Conservation (phyloP, 306 rosid species). For the Cucurbita pepo region DNA sequence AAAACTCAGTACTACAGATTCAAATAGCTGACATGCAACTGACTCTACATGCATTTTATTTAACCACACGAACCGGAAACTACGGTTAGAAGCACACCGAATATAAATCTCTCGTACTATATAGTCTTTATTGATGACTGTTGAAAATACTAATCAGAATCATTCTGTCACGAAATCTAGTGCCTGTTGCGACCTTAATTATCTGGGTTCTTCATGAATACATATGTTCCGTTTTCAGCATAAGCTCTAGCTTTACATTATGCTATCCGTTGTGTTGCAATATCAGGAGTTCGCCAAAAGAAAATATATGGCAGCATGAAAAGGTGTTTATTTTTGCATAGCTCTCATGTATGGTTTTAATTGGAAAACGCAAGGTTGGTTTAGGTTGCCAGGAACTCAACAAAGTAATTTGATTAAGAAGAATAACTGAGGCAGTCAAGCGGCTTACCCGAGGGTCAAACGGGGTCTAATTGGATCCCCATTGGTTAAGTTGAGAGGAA, state of each 20-base stretch:
- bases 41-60: not conserved
- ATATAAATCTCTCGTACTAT: not conserved
- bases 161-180: not conserved
- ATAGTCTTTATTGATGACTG: not conserved
- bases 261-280: not conserved
- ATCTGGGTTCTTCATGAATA: not conserved
- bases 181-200: not conserved
- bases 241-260: not conserved
- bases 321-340: not conserved
- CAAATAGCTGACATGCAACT: not conserved
- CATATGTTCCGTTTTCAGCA: not conserved
- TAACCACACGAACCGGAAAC: not conserved
- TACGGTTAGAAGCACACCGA: not conserved
- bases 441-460: constrained; percentile 57
- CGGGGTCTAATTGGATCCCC: constrained; percentile 46
- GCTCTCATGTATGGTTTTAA: not conserved
- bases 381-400: not conserved
- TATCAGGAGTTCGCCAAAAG: not conserved
- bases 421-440: not conserved
- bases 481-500: constrained; percentile 45
- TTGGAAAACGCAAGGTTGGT: not conserved
- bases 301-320: not conserved
- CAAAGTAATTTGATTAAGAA: not conserved
- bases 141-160: not conserved
- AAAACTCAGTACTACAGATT: not conserved